Evolutionary conservation across 768 basidiomycete genomes (phyloP).

Genomic region (Kwoniella sp.): DNA sequence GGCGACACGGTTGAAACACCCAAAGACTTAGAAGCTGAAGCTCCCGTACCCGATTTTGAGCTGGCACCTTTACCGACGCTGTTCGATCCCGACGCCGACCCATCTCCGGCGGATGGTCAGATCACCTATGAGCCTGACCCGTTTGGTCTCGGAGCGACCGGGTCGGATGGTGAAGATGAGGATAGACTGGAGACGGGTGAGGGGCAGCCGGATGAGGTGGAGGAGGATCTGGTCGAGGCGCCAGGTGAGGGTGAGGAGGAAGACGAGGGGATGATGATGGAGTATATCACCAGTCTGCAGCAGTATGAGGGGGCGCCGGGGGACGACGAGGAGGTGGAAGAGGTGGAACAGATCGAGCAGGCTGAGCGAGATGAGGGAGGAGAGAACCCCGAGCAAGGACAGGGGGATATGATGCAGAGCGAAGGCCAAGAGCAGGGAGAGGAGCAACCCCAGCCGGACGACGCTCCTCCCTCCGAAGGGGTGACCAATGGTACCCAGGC

Average conservation of each 20-base stretch:
- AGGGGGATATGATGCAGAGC: neutral
- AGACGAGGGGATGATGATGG: constrained; percentile 15
- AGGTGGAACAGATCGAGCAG: constrained; percentile 1
- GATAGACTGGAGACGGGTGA: neutral
- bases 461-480: neutral
- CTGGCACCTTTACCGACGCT: constrained; percentile 7
- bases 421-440: neutral
- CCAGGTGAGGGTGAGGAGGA: neutral
- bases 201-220: constrained; percentile 1
- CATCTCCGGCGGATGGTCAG: neutral
- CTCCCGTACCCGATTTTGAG: constrained; percentile 4
- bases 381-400: neutral
- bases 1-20: no score
- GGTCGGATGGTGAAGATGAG: constrained; percentile 1
- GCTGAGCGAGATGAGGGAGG: neutral
- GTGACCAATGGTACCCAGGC: no score
- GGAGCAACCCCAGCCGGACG: neutral
- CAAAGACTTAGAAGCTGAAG: no score
- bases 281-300: constrained; percentile 11
- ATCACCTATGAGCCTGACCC: constrained; percentile 1
- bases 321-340: constrained; percentile 6
- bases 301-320: neutral
- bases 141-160: constrained; percentile 1
- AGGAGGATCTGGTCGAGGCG: neutral
- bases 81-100: constrained; percentile 9